Evolutionary conservation across 2,329 filamentous ascomycete genomes (phyloP).

Genomic region (Shiraia sp.): DNA sequence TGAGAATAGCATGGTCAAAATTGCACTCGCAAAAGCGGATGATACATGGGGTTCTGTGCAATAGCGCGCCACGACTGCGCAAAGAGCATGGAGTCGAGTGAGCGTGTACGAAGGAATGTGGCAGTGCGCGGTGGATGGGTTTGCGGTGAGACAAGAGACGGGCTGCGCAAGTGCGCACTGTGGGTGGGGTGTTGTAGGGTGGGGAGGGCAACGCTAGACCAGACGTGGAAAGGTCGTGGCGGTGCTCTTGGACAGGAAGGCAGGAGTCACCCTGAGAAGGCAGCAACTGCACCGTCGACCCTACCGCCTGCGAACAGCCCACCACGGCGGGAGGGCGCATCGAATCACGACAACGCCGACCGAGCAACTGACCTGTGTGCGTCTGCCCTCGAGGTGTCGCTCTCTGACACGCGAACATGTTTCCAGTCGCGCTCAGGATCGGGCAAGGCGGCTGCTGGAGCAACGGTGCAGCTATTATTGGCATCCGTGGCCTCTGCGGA

Average conservation of each 20-base stretch:
- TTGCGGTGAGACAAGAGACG: conserved; percentile 24
- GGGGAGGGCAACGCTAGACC: conserved; percentile 9
- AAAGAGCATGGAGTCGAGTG: conserved; percentile 14
- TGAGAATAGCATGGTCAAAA: not conserved
- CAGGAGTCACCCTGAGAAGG: conserved; percentile 12
- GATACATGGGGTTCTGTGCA: not conserved
- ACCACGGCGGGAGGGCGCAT: conserved; percentile 21
- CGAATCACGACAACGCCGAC: conserved; percentile 12
- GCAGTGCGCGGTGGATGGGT: conserved; percentile 24
- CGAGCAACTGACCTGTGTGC: conserved; percentile 16
- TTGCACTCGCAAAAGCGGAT: not conserved
- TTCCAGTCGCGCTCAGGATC: conserved; percentile 22
- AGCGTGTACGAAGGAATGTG: conserved; percentile 16
- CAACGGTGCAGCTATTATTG: no score
- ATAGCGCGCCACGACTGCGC: conserved; percentile 13
- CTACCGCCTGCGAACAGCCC: conserved; percentile 20
- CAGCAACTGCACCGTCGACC: conserved; percentile 18
- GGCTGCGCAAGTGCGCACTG: conserved; percentile 24
- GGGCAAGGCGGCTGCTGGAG: conserved; percentile 28
- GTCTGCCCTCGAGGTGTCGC: conserved; percentile 3
- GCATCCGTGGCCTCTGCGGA: conserved; percentile 9
- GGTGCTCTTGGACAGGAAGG: conserved; percentile 13
- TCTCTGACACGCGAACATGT: conserved; percentile 15
- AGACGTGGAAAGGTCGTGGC: conserved; percentile 22
- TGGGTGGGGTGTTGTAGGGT: no score